These are phyloP conservation scores for Magnolia changhungtana DNA, from an alignment of 164 flowering plant species.

Conservation along the genomic window DNA sequence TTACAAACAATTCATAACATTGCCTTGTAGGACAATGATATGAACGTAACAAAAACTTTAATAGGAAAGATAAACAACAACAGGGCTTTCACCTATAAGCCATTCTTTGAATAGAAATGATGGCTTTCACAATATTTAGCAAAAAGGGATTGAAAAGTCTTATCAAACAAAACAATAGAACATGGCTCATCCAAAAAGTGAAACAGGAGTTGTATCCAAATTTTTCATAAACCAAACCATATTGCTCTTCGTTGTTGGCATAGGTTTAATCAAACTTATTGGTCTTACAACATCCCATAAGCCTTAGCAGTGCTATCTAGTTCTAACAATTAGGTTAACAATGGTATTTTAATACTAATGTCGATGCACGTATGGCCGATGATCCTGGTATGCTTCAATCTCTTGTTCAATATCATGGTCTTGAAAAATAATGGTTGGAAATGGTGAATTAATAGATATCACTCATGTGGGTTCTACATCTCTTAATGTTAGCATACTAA, in stretches of 20 bases:
- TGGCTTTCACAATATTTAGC: too few species aligned
- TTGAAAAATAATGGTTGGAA: not conserved
- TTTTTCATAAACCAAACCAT: too few species aligned
- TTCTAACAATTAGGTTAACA: not conserved
- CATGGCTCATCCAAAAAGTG: too few species aligned
- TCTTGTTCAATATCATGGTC: not conserved
- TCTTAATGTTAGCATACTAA: too few species aligned
- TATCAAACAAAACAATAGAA: too few species aligned
- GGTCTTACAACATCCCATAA: not conserved
- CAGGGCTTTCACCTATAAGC: too few species aligned
- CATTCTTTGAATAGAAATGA: too few species aligned
- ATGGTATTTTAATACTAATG: not conserved
- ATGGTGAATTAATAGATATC: not conserved
- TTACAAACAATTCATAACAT: not conserved
- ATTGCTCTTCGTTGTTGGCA: too few species aligned
- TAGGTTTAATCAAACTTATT: not conserved
- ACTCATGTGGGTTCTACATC: not conserved
- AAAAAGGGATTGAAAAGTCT: too few species aligned
- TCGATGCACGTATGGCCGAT: not conserved
- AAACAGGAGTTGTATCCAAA: too few species aligned
- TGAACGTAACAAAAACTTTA: not conserved
- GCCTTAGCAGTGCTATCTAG: not conserved
- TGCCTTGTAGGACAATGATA: not conserved
- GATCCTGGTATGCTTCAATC: not conserved
- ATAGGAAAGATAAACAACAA: not conserved